Base-by-base conservation (phyloP, 371 early-diverging fungal genomes). In the Scutellospora calospora region DNA sequence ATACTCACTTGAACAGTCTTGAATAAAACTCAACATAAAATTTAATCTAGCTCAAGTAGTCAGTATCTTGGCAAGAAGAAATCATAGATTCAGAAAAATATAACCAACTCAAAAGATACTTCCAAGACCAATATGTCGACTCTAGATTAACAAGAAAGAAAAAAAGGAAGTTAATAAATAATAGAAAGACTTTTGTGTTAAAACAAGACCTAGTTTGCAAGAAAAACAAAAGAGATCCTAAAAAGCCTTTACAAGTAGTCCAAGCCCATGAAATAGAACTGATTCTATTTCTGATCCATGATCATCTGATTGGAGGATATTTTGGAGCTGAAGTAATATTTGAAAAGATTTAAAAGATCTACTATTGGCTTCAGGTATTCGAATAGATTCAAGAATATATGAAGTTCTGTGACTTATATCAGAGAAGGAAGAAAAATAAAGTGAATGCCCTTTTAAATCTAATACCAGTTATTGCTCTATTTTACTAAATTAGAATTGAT, bases 401-500 rank as follows among this genome's bases (percentile, higher is more conserved):
- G 8, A 14, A 35, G 5, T 20, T 31, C 14, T 76, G 76, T 31
- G 35, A 33, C 3, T 22, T 20, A 25, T 76, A 33, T 41, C 76
- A 76, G 51, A n/a, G 31, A 76, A 11, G 49, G n/a, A 31, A 12
- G 41, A 55, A 52, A 81, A 65, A 14, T 5, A 83, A 1, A 45
- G 76, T 25, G 65, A 35, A 3, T 66, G 77, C 80, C 80, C n/a
- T n/a, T 16, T 25, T 83, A 38, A 57, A 77, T 25, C 76, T 69
- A 8, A 29, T 82, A 0, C n/a, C 81, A 1, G 62, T 79, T 5
- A 71, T 72, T 12, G 49, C 69, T 4, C 83, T 83, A 1, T 88
- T 87, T 79, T 71, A 84, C 16, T 35, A 81, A 20, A 83, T 85
- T 27, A n/a, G 20, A 60, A 60, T 60, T n/a, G n/a, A 60, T 27